Evolutionary conservation across 768 basidiomycete species (phyloP).

Genomic region (Suillus fuscotomentosus): DNA sequence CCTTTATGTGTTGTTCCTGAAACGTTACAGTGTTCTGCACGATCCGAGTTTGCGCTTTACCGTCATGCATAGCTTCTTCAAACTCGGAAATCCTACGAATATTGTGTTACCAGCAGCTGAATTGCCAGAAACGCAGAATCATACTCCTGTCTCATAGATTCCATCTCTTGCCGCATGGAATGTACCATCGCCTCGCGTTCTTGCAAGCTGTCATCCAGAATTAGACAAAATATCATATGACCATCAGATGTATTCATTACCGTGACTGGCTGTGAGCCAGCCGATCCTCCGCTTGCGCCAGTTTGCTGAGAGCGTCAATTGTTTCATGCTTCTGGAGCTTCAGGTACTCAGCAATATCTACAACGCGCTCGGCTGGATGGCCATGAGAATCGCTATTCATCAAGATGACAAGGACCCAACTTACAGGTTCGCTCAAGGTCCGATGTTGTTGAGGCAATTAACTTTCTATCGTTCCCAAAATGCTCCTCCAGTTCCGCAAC

Average conservation of each 20-base stretch:
- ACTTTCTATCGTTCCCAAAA: slow-evolving; percentile 20
- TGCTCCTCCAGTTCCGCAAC: slow-evolving; percentile 36
- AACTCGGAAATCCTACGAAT: slow-evolving; percentile 20
- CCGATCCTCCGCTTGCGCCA: slow-evolving; percentile 27
- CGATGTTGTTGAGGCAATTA: slow-evolving; percentile 17
- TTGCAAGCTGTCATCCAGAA: slow-evolving; percentile 16
- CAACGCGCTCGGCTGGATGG: slow-evolving; percentile 20
- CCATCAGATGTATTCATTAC: slow-evolving; percentile 11
- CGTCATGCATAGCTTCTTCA: slow-evolving; percentile 24
- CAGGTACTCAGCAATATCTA: slow-evolving; percentile 21
- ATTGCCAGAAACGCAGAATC: slow-evolving; percentile 4
- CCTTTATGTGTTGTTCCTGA: slow-evolving; percentile 27
- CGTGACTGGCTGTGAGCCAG: slow-evolving; percentile 19
- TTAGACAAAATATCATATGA: slow-evolving; percentile 12
- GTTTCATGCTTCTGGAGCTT: slow-evolving; percentile 30
- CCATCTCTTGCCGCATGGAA: slow-evolving; percentile 30
- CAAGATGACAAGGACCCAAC: neutral
- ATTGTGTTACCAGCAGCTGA: slow-evolving; percentile 11
- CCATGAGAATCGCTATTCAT: slow-evolving; percentile 15
- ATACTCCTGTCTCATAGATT: slow-evolving; percentile 31
- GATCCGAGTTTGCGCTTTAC: slow-evolving; percentile 24
- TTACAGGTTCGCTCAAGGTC: slow-evolving; percentile 27
- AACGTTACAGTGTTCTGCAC: slow-evolving; percentile 30
- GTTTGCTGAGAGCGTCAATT: slow-evolving; percentile 18
- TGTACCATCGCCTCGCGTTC: slow-evolving; percentile 23